Base-by-base conservation (phyloP, 139 green algal genomes). In the Coelastrella sp. region DNA sequence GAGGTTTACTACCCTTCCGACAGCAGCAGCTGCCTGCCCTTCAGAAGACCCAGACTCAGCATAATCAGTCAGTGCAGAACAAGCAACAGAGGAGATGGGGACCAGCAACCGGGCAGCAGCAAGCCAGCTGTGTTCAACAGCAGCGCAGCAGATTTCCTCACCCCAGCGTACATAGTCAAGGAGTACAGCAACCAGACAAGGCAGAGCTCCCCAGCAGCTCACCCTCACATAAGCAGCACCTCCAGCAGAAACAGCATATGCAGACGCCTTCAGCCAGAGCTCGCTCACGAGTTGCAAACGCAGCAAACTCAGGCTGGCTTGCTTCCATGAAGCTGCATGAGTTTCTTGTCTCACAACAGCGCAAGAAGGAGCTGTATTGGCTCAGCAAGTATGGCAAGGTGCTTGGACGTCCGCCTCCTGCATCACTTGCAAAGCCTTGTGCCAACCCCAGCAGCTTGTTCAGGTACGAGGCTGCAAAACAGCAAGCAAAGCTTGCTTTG, bases 361-460 rank as follows among this genome's bases (percentile, higher is more conserved):
- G 86, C 23, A 80, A 68, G 25, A 82, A 89, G 66, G 89, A 92
- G 66, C 77, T 86, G 4, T 90, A 84, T 57, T 92, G 86, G 83
- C 53, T 92, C 15, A 53, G 81, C 23, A 92, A 92, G 53, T 92
- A 92, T 40, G 89, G 89, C 35, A 87, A 86, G 32, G 68, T 92
- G 37, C 41, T 86, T 2, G 40, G 27, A 19, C 81, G 57, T 43
- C 38, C 81, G 30, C 32, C 68, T 38, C 30, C 43, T 64, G 35
- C n/a, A 60, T 72, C 67, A 50, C 48, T 57, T 25, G 66, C 68
- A 17, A 41, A 77, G 30, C 45, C 59, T 8, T n/a, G 30, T 30
- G 59, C 66, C 73, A 83, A 83, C 23, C 63, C 67, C 15, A 60
- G 21, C 25, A 79, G 71, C 71, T 40, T 79, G 41, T 62, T 62